Percentiles rank a stretch among this genome's conserved stretches.
These are phyloP conservation scores for Eimeria maxima DNA, from an alignment of 169 alveolate species.

Conservation along the genomic window DNA sequence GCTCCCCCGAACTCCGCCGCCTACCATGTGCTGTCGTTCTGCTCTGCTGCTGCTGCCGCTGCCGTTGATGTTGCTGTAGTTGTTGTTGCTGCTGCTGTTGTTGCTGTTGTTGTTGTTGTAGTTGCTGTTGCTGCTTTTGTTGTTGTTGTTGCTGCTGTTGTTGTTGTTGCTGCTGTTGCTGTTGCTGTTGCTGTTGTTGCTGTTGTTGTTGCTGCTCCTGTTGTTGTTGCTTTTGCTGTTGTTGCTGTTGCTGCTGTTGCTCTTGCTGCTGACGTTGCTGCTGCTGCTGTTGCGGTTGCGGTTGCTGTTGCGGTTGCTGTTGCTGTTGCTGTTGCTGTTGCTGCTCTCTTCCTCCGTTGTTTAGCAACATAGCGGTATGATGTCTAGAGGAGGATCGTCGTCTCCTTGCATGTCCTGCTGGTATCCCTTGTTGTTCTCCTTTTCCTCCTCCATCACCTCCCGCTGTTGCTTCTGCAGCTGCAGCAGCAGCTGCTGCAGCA, in stretches of 20 bases:
- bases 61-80: background rate
- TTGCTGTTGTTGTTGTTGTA: background rate
- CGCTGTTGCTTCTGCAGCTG: too few relatives aligned
- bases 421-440: too few relatives aligned
- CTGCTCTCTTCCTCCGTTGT: background rate
- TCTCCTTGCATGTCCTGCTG: too few relatives aligned
- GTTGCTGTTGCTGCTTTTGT: slow-evolving; percentile 22
- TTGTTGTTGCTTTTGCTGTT: background rate
- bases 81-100: background rate
- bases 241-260: background rate
- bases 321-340: slow-evolving; percentile 30
- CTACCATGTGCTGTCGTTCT: background rate
- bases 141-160: slow-evolving; percentile 18
- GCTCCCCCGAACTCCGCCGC: slow-evolving; percentile 15
- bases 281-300: slow-evolving; percentile 32
- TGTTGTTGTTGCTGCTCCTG: background rate
- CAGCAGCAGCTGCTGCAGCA: too few relatives aligned
- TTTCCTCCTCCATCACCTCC: too few relatives aligned
- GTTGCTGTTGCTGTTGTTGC: too few relatives aligned
- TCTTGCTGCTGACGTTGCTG: background rate
- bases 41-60: background rate
- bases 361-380: background rate
- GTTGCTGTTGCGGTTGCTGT: background rate
- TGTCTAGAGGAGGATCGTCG: background rate
- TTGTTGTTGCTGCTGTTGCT: background rate